phyloP scores from a whole-genome alignment of 2,329 filamentous ascomycete genomes.

The Venturiaceae sp. region DNA sequence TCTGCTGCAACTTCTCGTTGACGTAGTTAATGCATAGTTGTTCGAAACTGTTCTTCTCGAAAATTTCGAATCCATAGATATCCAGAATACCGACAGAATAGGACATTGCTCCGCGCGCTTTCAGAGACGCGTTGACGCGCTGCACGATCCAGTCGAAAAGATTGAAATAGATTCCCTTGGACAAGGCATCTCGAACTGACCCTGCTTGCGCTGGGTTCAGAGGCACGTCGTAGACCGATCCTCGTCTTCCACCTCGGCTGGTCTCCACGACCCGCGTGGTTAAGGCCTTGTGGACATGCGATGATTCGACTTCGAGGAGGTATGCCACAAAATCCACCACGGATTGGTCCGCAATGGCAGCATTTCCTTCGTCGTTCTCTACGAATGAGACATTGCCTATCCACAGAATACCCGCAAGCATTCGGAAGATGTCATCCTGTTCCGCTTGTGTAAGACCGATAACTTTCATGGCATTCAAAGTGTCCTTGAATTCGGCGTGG shows the following conservation, averaged over 20 bases:
- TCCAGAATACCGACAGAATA: slow-evolving; percentile 95
- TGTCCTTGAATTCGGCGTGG: slow-evolving; percentile 77
- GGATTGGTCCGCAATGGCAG: slow-evolving; percentile 75
- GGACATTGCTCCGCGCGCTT: slow-evolving; percentile 62
- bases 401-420: slow-evolving; percentile 87
- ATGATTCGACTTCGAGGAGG: slow-evolving; percentile 75
- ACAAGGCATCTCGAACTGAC: slow-evolving; percentile 79
- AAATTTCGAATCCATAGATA: slow-evolving; percentile 99
- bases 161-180: slow-evolving; percentile 95
- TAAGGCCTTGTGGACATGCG: slow-evolving; percentile 74
- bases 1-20: slow-evolving; percentile 97
- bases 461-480: slow-evolving; percentile 85
- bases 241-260: slow-evolving; percentile 53
- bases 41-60: slow-evolving; percentile 96
- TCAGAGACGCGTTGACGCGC: slow-evolving; percentile 79
- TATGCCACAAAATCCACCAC: slow-evolving; percentile 94
- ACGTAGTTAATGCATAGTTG: slow-evolving; percentile 99
- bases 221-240: slow-evolving; percentile 62
- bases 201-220: slow-evolving; percentile 79
- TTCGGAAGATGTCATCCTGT: slow-evolving; percentile 94
- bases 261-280: slow-evolving; percentile 80
- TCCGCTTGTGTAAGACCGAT: slow-evolving; percentile 83
- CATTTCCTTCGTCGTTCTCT: slow-evolving; percentile 85
- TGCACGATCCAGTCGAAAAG: slow-evolving; percentile 98
- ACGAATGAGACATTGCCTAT: slow-evolving; percentile 85